Evolutionary conservation across 2,329 filamentous ascomycete species (phyloP), one percentile per base, ranked within the genome.

Genomic region (Sporothrix curviconia): DNA sequence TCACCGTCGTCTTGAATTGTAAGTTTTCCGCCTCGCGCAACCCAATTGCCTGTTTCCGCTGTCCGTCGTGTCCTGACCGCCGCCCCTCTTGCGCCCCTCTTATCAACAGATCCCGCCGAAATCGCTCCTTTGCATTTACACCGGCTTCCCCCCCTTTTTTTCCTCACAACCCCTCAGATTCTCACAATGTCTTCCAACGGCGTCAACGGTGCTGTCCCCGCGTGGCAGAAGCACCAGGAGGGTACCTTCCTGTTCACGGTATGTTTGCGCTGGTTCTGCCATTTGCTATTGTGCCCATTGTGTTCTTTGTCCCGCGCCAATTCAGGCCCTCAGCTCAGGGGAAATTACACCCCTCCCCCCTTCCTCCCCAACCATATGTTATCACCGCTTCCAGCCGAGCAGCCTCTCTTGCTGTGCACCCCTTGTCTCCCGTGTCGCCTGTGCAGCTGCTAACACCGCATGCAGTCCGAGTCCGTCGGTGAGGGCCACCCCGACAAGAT

Each of bases 401-500:
- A 17, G 44, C n/a, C 40, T 36, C 22, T 37, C 15, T 22, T 25
- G 22, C 7, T 50, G 8, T 30, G 25, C 24, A 19, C 22, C 40
- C 64, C 30, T 42, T 15, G 39, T 40, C 8, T 22, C 8, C 22
- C 34, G 17, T 3, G n/a, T 22, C 22, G 17, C 4, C 15, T 11
- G 3, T 8, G 11, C 14, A 19, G 19, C 25, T 42, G 28, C 55
- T 57, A 34, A 57, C 47, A 25, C 42, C 52, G n/a, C 39, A 28
- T 32, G 8, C 62, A 86, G 83, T 94, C 89, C 74, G 89, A 94
- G 77, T 92, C 89, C 59, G 89, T 92, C 70, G 89, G 89, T 72
- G 89, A 92, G 78, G 89, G 89, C 66, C 91, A 95, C 79, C 90
- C 91, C 69, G 91, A 95, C 77, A 96, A 96, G 87, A 96, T 96